A percentile compares a stretch with the other conserved stretches of the same genome.
phyloP scores from a whole-genome alignment of 257 asterid species.

The Thymus quinquecostatus region DNA sequence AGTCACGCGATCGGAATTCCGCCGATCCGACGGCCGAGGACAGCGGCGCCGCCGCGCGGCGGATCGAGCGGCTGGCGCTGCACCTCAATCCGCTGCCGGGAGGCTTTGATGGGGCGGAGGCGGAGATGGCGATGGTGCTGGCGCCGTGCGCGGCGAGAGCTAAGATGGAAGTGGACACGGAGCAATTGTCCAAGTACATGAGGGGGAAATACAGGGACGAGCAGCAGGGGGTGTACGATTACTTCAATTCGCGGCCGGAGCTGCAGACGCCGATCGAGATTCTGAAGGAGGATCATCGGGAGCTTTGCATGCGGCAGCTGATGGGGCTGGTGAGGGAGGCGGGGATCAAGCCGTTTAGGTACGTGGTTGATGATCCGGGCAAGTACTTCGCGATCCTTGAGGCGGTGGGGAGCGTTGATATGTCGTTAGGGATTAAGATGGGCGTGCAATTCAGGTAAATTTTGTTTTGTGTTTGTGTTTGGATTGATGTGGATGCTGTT shows the following conservation, averaged over 20 bases:
- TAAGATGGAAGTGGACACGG: constrained; percentile 55
- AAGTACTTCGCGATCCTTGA: constrained; percentile 85
- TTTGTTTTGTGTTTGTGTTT: not conserved
- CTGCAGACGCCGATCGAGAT: constrained; percentile 93
- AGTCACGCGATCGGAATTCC: constrained; percentile 24
- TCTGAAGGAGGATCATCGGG: constrained; percentile 84
- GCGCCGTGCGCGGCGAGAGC: constrained; percentile 55
- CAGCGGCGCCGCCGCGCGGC: constrained; percentile 43
- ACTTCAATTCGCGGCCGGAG: constrained; percentile 84
- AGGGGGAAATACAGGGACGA: constrained; percentile 79
- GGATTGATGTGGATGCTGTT: constrained; percentile 1
- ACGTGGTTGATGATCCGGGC: constrained; percentile 76
- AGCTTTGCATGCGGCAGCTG: constrained; percentile 88
- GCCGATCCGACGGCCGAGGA: constrained; percentile 27
- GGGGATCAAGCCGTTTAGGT: constrained; percentile 73
- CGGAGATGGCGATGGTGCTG: constrained; percentile 36
- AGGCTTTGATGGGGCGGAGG: constrained; percentile 29
- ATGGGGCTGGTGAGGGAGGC: constrained; percentile 83
- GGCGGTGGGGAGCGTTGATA: constrained; percentile 95
- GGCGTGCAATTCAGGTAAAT: constrained; percentile 95
- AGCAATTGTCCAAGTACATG: constrained; percentile 61
- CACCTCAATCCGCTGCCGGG: constrained; percentile 48
- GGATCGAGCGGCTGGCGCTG: constrained; percentile 53
- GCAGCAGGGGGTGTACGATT: constrained; percentile 75
- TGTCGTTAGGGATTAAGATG: constrained; percentile 93